Evolutionary conservation across 2,329 filamentous ascomycete genomes (phyloP).

Genomic region (Apiospora rasikravindrae): DNA sequence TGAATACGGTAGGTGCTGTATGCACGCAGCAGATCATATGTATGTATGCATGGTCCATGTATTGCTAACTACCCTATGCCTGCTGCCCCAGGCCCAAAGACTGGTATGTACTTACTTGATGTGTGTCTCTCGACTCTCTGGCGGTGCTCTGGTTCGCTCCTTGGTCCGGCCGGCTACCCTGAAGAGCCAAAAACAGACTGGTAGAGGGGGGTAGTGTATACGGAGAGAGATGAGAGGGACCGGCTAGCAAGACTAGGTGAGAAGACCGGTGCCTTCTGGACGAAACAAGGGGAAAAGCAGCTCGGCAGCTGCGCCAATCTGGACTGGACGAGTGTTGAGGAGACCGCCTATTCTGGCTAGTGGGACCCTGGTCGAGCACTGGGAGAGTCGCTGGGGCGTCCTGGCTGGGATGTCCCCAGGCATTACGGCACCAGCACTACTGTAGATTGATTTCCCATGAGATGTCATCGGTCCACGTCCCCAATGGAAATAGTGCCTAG

Average conservation of each 20-base stretch:
- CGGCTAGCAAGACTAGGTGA: not conserved
- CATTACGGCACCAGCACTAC: not conserved
- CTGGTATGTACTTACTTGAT: not conserved
- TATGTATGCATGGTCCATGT: not conserved
- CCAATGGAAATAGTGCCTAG: not conserved
- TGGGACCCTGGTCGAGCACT: not conserved
- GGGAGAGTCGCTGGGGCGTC: not conserved
- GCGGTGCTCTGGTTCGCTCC: not conserved
- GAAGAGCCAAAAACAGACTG: not conserved
- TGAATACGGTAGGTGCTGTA: not conserved
- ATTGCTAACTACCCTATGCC: not conserved
- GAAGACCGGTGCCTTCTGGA: slow-evolving; percentile 11
- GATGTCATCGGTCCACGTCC: not conserved
- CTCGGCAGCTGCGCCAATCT: not conserved
- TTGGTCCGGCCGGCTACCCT: not conserved
- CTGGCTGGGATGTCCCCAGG: not conserved
- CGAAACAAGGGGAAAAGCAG: slow-evolving; percentile 3
- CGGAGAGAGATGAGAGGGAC: slow-evolving; percentile 13
- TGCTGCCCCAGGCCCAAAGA: not conserved
- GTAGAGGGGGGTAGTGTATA: not conserved
- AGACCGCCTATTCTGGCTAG: not conserved
- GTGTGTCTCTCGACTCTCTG: not conserved
- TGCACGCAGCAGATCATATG: not conserved
- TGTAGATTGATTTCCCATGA: not conserved
- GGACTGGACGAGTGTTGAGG: not conserved